These are phyloP conservation scores for Pythium periplocum DNA, from an alignment of 352 stramenopile species.

Conservation along the genomic window DNA sequence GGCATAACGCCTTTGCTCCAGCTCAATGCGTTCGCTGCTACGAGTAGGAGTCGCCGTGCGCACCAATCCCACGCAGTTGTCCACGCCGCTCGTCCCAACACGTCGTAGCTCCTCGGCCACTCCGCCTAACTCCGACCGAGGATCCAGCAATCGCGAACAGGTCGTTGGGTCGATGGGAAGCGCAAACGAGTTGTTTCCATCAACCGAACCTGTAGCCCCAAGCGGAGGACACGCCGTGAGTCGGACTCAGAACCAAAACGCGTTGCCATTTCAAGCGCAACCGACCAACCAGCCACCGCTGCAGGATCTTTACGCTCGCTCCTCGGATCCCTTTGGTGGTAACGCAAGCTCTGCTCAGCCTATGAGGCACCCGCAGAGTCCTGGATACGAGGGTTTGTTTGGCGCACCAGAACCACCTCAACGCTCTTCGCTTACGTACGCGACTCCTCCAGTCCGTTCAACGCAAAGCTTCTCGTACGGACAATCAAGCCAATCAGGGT, in stretches of 20 bases:
- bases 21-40: neutral
- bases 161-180: too few relatives aligned
- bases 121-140: neutral
- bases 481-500: slow-evolving; percentile 19
- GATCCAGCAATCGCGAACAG: neutral
- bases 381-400: neutral
- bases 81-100: slow-evolving; percentile 33
- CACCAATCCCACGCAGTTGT: slow-evolving; percentile 44
- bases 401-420: neutral
- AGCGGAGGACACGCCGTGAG: neutral
- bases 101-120: neutral
- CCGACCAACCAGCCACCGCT: neutral
- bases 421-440: neutral
- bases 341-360: neutral
- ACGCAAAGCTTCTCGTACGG: slow-evolving; percentile 48
- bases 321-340: neutral
- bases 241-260: neutral
- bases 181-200: too few relatives aligned
- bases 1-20: neutral
- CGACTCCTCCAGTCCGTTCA: slow-evolving; percentile 25
- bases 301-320: neutral
- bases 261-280: neutral
- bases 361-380: neutral
- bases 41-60: slow-evolving; percentile 31
- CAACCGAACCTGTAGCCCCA: neutral